Percentiles rank a stretch among this genome's conserved stretches.
Evolutionary conservation across 2,329 filamentous ascomycete species (phyloP).

Genomic region (Colletotrichum cuscutae): DNA sequence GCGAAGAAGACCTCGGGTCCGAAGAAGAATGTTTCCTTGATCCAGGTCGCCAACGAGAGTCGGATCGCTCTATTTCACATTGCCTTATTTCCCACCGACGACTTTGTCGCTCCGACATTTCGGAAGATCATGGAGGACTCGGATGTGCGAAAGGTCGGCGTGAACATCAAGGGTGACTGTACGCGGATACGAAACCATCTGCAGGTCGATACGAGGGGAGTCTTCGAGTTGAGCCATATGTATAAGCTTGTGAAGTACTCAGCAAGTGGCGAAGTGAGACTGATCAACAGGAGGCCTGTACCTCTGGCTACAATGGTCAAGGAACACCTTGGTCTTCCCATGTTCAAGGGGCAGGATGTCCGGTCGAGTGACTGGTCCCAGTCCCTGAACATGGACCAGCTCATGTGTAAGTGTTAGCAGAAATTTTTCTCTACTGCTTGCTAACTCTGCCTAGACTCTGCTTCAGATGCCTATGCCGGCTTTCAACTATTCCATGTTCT

Average conservation of each 20-base stretch:
- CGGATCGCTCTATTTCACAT: constrained; percentile 86
- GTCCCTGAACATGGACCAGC: constrained; percentile 70
- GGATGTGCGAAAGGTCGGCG: constrained; percentile 78
- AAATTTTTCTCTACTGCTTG: constrained; percentile 11
- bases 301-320: constrained; percentile 76
- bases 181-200: constrained; percentile 76
- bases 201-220: constrained; percentile 69
- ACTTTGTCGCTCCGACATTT: constrained; percentile 77
- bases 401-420: constrained; percentile 67
- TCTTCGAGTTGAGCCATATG: constrained; percentile 86
- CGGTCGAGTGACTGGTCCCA: constrained; percentile 80
- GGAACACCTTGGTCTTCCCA: constrained; percentile 76
- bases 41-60: constrained; percentile 83
- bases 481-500: constrained; percentile 78
- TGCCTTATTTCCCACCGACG: constrained; percentile 66
- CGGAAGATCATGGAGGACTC: constrained; percentile 77
- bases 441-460: constrained; percentile 68
- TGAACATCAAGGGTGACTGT: constrained; percentile 77
- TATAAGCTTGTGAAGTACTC: constrained; percentile 81
- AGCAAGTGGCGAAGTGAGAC: constrained; percentile 55
- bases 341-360: constrained; percentile 78
- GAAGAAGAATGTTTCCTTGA: constrained; percentile 79
- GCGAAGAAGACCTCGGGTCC: constrained; percentile 58
- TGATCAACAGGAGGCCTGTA: constrained; percentile 75
- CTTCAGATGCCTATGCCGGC: constrained; percentile 85